Conservation (phyloP, 257 asterid genomes). For the Striga asiatica region DNA sequence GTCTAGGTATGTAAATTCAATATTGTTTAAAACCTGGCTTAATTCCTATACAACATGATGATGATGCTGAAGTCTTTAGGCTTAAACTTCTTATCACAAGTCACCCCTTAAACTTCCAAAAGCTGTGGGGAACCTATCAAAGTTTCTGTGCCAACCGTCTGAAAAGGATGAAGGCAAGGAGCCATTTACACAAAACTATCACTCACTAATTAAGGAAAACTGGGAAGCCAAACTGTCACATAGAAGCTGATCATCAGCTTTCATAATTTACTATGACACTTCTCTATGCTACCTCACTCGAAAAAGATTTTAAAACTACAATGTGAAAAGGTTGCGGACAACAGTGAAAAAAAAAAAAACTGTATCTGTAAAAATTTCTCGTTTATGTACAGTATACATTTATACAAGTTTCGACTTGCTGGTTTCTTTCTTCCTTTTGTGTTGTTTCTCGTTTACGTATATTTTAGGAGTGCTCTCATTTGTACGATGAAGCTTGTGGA, state of each 20-base stretch:
- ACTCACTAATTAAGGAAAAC: not conserved
- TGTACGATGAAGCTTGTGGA: slow-evolving; percentile 44
- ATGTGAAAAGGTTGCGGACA: not conserved
- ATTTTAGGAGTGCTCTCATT: slow-evolving; percentile 19
- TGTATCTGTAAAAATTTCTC: slow-evolving; percentile 16
- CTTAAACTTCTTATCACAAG: slow-evolving; percentile 5
- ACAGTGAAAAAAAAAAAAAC: not conserved
- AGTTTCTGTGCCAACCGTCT: slow-evolving; percentile 30
- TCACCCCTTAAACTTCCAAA: slow-evolving; percentile 15
- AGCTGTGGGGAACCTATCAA: slow-evolving; percentile 16
- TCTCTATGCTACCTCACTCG: slow-evolving; percentile 21
- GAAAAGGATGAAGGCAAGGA: slow-evolving; percentile 22
- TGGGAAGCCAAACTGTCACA: not conserved
- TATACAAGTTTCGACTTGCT: slow-evolving; percentile 14
- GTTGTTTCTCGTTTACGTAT: slow-evolving; percentile 5
- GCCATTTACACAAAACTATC: not conserved
- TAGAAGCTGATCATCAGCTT: slow-evolving; percentile 9
- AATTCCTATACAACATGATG: not conserved
- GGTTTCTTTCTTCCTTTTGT: not conserved
- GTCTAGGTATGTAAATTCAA: not conserved
- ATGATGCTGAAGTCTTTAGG: not conserved
- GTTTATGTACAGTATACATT: slow-evolving; percentile 39
- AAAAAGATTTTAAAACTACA: slow-evolving; percentile 17
- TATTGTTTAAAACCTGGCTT: not conserved
- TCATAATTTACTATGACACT: slow-evolving; percentile 27